Evolutionary conservation across 805 yeast genomes (phyloP), one percentile per base, ranked within the genome.

Genomic region (Schwanniomyces yamadae): DNA sequence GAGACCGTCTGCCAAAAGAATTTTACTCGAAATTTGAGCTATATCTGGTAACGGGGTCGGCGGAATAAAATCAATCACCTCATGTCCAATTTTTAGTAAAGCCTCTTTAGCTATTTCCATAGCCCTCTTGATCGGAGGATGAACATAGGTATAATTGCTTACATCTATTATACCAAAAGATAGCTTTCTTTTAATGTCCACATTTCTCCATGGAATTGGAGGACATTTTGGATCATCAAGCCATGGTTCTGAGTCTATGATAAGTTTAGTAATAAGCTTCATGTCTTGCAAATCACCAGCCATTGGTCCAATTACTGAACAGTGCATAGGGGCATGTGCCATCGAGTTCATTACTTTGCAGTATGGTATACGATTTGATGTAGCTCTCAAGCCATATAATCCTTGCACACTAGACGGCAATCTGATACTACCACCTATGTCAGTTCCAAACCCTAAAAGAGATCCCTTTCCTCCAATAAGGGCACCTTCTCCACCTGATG

Each of bases 401-500:
- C 69, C 67, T 30, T 65, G 63, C 40, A 55, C 59, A 23, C 69
- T 57, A 10, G 77, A 67, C 0, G 80, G 80, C 23, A 64, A 61
- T 34, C 80, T 58, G 22, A 75, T 60, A n/a, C 70, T 59, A 11
- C 81, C 80, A 20, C 79, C 80, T 35, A 75, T 70, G 45, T 75
- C 81, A 8, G 75, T 66, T 11, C 82, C 82, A 28, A 78, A 52
- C 12, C 83, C 82, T 25, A 75, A 36, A 6, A 66, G 62, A 11
- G 75, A 61, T 4, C 78, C 78, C 34, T 58, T 56, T 37, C 66
- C 43, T 1, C 67, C 69, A 10, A 71, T 47, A 17, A 76, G 49
- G 7, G 78, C 75, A 8, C 73, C 76, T 31, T 74, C 80, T 29
- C 80, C 80, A 6, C 79, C 78, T 11, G 76, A 67, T 7, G 77